Evolutionary conservation across 306 rosid genomes (phyloP).

Genomic region (Ochetophila trinervis): DNA sequence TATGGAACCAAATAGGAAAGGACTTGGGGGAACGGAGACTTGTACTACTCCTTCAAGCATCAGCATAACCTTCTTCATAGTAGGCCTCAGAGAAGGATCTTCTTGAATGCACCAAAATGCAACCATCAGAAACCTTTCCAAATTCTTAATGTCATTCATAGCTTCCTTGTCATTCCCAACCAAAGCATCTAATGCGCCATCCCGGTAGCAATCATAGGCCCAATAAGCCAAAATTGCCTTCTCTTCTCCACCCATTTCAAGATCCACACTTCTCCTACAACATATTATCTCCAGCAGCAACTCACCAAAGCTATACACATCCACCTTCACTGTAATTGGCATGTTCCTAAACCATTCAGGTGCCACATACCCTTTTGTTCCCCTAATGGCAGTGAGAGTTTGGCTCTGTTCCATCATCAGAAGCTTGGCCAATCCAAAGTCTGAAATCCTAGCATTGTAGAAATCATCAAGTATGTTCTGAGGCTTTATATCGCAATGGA

Average conservation of each 20-base stretch:
- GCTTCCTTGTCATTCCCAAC: constrained; percentile 21
- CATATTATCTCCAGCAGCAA: constrained; percentile 23
- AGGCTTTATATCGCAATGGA: constrained; percentile 42
- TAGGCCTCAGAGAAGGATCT: constrained; percentile 25
- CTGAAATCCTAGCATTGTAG: constrained; percentile 28
- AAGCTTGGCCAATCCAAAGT: constrained; percentile 39
- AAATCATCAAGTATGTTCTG: constrained; percentile 39
- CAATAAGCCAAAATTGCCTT: constrained; percentile 25
- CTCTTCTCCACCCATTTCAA: constrained; percentile 16
- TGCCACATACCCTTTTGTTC: constrained; percentile 39
- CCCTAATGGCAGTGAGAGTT: constrained; percentile 14
- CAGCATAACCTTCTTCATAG: constrained; percentile 26
- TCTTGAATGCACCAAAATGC: constrained; percentile 39
- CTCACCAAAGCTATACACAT: constrained; percentile 32
- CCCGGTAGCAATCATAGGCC: constrained; percentile 36
- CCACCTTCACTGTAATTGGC: constrained; percentile 25
- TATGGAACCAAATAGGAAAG: neutral
- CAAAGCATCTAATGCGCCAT: constrained; percentile 15
- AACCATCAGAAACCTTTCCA: constrained; percentile 29
- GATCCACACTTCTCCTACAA: constrained; percentile 26
- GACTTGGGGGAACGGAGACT: constrained; percentile 32
- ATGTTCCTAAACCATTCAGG: constrained; percentile 31
- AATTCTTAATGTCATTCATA: constrained; percentile 7
- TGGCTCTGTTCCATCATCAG: constrained; percentile 24
- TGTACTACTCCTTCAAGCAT: constrained; percentile 36